Percentiles rank a stretch among this genome's conserved stretches.
Evolutionary conservation across 441 rosid species (phyloP).

Genomic region (Gossypium davidsonii): DNA sequence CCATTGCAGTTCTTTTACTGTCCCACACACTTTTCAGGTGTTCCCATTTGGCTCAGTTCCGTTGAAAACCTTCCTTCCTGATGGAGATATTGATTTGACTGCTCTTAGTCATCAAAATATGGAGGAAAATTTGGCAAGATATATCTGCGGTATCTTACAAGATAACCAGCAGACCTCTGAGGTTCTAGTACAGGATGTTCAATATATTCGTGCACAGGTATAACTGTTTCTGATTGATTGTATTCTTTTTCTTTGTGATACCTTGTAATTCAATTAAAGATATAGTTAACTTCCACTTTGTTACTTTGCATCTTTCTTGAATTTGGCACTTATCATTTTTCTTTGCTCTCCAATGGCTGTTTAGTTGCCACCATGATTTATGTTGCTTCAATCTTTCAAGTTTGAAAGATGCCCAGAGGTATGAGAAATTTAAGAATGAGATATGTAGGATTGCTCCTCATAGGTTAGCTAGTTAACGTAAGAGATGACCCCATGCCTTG

Average conservation of each 20-base stretch:
- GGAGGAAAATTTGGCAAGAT: slow-evolving; percentile 40
- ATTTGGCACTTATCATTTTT: not conserved
- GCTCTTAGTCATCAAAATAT: slow-evolving; percentile 42
- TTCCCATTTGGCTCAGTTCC: slow-evolving; percentile 91
- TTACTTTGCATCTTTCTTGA: not conserved
- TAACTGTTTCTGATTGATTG: slow-evolving; percentile 12
- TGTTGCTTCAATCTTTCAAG: slow-evolving; percentile 5
- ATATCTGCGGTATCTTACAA: slow-evolving; percentile 39
- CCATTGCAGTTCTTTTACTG: slow-evolving; percentile 9
- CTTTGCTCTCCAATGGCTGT: not conserved
- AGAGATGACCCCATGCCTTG: not conserved
- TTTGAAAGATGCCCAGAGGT: not conserved
- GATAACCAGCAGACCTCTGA: slow-evolving; percentile 38
- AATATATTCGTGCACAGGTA: slow-evolving; percentile 84
- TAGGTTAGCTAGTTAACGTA: not conserved
- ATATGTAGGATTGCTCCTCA: not conserved
- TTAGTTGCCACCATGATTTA: not conserved
- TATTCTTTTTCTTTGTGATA: not conserved
- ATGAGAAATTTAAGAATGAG: not conserved
- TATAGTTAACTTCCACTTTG: not conserved
- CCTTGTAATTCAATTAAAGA: not conserved
- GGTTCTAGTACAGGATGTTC: slow-evolving; percentile 59
- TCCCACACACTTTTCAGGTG: slow-evolving; percentile 40
- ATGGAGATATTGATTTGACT: slow-evolving; percentile 94
- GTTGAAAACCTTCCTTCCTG: slow-evolving; percentile 85